Conservation (phyloP, 257 asterid genomes). For the Oldenlandia corymbosa region DNA sequence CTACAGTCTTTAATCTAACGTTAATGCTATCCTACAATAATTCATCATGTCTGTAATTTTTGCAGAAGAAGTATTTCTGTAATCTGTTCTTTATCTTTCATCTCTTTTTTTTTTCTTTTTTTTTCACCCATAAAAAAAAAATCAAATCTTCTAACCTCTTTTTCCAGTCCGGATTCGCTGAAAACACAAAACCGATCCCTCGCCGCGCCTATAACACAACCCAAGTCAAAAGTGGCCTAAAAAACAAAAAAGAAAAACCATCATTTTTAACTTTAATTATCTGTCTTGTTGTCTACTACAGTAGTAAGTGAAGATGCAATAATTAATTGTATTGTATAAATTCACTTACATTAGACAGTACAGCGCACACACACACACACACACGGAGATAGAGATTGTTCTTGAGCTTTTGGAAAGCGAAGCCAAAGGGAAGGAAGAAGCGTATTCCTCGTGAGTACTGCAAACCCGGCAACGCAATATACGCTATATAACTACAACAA, state of each 20-base stretch:
- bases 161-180: too few species aligned
- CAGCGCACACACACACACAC: not conserved
- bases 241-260: too few species aligned
- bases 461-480: slow-evolving; percentile 35
- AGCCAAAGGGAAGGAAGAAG: slow-evolving; percentile 14
- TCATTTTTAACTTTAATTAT: not conserved
- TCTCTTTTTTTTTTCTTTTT: too few species aligned
- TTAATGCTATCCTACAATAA: too few species aligned
- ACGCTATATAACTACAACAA: too few species aligned
- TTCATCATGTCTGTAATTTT: too few species aligned
- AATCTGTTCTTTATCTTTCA: too few species aligned
- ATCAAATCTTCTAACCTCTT: too few species aligned
- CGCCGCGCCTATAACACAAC: not conserved
- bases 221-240: slow-evolving; percentile 10
- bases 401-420: slow-evolving; percentile 12
- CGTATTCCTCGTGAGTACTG: slow-evolving; percentile 55
- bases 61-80: too few species aligned
- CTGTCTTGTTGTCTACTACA: not conserved
- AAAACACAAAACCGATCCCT: not conserved
- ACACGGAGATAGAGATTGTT: slow-evolving; percentile 31
- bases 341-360: not conserved
- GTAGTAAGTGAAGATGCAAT: too few species aligned
- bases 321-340: slow-evolving; percentile 6
- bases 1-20: too few species aligned
- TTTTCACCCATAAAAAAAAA: too few species aligned